These are phyloP conservation scores for Protea cynaroides DNA, from an alignment of 164 flowering plant genomes.

Conservation along the genomic window DNA sequence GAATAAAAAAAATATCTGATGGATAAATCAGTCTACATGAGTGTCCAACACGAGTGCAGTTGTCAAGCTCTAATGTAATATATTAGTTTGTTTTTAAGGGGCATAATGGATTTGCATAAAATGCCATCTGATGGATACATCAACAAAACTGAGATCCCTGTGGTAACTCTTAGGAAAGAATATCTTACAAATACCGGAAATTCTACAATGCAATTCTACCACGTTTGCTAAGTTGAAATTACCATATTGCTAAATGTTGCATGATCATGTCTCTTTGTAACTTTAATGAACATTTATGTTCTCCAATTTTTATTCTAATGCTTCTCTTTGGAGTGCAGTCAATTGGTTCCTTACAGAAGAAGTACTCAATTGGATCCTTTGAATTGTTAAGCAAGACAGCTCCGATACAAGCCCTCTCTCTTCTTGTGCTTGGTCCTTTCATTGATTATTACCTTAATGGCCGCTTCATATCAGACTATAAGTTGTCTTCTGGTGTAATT, in stretches of 20 bases:
- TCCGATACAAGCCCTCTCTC: slow-evolving; percentile 65
- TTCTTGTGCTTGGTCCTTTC: slow-evolving; percentile 74
- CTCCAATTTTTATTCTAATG: slow-evolving; percentile 6
- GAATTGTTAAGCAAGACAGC: slow-evolving; percentile 38
- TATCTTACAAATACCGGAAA: too few species aligned
- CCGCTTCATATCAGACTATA: slow-evolving; percentile 46
- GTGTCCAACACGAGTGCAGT: too few species aligned
- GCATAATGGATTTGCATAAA: too few species aligned
- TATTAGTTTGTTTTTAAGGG: too few species aligned
- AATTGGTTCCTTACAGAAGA: slow-evolving; percentile 78
- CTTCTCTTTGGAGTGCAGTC: slow-evolving; percentile 41
- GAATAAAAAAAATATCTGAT: too few species aligned
- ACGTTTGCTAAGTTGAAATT: not conserved
- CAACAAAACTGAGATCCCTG: too few species aligned
- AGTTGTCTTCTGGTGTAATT: slow-evolving; percentile 52
- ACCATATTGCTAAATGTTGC: not conserved
- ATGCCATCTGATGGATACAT: too few species aligned
- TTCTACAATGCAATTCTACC: not conserved
- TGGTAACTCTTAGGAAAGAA: too few species aligned
- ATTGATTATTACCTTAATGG: slow-evolving; percentile 70
- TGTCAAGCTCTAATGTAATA: too few species aligned
- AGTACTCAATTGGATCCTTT: slow-evolving; percentile 33
- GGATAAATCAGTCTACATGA: too few species aligned
- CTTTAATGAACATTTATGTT: not conserved
- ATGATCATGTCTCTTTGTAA: not conserved